Base-by-base conservation (phyloP, 768 basidiomycete genomes). In the Serendipita sp. region DNA sequence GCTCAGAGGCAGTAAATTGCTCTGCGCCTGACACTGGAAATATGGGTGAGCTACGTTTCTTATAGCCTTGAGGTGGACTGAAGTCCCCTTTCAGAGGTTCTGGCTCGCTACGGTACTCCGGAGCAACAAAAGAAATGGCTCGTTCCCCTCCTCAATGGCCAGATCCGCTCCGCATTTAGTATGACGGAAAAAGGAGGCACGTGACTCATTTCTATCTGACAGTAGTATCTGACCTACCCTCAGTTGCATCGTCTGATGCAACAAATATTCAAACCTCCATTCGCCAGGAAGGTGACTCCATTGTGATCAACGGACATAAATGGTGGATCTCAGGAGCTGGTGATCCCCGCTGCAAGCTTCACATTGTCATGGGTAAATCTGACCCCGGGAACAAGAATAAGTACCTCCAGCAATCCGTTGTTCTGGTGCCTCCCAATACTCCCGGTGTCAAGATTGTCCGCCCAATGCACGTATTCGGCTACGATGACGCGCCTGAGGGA, bases 301-400 rank as follows among this genome's bases (percentile, higher is more conserved):
- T 98, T 67, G 85, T 95, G 68, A 85, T 99, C 67, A 94, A 89
- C 70, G 96, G 94, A 0, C 91, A 93, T 75, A 99, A 99, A 81
- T 98, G 95, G 94, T 98, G 90, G 88, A 98, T 98, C 73, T 93
- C 91, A 34, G 94, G 94, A 60, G 95, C 94, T 4, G 93, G 93
- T 16, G 93, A 98, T 73, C 92, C 92, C 51, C 81, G 94, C 67
- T 88, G 87, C 67, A 84, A 82, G 65, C 69, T 98, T 10, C 95
- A 99, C 72, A 84, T 99, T 60, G 89, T 98, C 46, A 87, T 99
- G 80, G 95, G 93, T 63, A 90, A 91, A 78, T 92, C 89, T 67
- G 92, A 97, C 74, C 86, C 94, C 4, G 78, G 78, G 63, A 93
- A 94, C 74, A 79, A 83, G 68, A 83, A 81, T 70, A 73, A 77